These are phyloP conservation scores for Alternaria gansuensis DNA, from an alignment of 2,329 filamentous ascomycete genomes.

Conservation along the genomic window DNA sequence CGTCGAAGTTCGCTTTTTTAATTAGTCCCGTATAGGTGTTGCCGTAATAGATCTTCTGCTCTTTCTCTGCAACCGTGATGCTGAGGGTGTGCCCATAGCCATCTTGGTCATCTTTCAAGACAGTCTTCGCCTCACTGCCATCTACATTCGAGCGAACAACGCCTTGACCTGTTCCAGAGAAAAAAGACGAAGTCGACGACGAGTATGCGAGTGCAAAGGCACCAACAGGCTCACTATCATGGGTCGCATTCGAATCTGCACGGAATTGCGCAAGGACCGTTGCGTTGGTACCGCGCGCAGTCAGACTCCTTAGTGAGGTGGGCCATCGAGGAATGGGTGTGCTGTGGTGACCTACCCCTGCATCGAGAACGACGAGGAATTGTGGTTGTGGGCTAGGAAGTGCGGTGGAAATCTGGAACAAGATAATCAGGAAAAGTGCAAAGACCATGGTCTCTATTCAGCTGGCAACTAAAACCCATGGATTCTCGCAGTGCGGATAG, in stretches of 20 bases:
- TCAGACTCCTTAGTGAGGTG: slow-evolving; percentile 25
- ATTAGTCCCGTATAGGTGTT: slow-evolving; percentile 16
- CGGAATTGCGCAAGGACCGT: slow-evolving; percentile 22
- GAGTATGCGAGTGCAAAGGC: slow-evolving; percentile 18
- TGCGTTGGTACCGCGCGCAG: slow-evolving; percentile 18
- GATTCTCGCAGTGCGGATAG: not conserved
- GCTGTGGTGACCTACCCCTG: slow-evolving; percentile 26
- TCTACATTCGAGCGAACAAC: slow-evolving; percentile 21
- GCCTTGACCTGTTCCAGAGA: slow-evolving; percentile 21
- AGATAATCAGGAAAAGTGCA: slow-evolving; percentile 1
- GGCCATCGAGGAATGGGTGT: slow-evolving; percentile 23
- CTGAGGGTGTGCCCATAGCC: slow-evolving; percentile 10
- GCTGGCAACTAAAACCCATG: not conserved
- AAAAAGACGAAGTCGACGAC: slow-evolving; percentile 14
- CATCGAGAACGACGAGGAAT: slow-evolving; percentile 23
- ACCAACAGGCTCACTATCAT: slow-evolving; percentile 12
- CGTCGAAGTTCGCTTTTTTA: slow-evolving; percentile 21
- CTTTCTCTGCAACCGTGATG: slow-evolving; percentile 19
- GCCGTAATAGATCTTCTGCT: slow-evolving; percentile 23
- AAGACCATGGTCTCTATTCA: slow-evolving; percentile 13
- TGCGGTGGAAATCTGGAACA: slow-evolving; percentile 3
- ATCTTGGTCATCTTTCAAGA: slow-evolving; percentile 1
- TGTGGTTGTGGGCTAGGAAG: slow-evolving; percentile 4
- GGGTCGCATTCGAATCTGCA: not conserved
- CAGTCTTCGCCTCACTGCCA: slow-evolving; percentile 10